Evolutionary conservation across 805 yeast genomes (phyloP).

Genomic region (Wickerhamiella azyma): DNA sequence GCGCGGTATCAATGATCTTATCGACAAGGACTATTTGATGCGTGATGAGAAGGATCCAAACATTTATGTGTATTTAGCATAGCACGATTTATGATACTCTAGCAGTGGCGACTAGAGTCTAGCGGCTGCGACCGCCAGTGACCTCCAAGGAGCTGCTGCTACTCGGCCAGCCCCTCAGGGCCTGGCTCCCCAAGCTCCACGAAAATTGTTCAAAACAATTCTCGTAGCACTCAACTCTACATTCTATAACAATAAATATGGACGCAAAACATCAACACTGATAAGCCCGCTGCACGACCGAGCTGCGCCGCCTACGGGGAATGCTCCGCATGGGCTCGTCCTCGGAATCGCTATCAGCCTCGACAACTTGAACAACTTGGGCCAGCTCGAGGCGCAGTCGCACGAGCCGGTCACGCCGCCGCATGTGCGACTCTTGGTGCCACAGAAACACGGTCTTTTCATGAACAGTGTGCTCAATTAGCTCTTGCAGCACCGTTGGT

Average conservation of each 20-base stretch:
- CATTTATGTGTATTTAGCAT: constrained; percentile 14
- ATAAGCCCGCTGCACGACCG: not conserved
- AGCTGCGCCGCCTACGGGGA: not conserved
- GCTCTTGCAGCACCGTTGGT: not conserved
- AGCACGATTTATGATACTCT: not conserved
- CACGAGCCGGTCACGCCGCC: not conserved
- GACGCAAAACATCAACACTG: not conserved
- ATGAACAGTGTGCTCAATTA: not conserved
- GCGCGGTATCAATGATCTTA: constrained; percentile 68
- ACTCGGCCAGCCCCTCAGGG: no score
- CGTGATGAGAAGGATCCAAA: constrained; percentile 39
- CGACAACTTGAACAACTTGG: not conserved
- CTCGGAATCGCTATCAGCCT: not conserved
- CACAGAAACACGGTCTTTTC: not conserved
- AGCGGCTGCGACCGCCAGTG: no score
- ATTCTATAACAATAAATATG: not conserved
- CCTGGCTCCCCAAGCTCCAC: no score
- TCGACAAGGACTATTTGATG: constrained; percentile 71
- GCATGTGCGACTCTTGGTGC: not conserved
- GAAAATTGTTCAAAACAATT: no score
- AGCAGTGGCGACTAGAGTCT: no score
- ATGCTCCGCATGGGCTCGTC: not conserved
- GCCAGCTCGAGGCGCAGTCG: not conserved
- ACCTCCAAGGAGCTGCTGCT: no score
- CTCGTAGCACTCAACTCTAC: no score